A percentile compares a stretch with the other conserved stretches of the same genome.
phyloP scores from a whole-genome alignment of 148 eudicot genomes.

The Rhododendron molle region DNA sequence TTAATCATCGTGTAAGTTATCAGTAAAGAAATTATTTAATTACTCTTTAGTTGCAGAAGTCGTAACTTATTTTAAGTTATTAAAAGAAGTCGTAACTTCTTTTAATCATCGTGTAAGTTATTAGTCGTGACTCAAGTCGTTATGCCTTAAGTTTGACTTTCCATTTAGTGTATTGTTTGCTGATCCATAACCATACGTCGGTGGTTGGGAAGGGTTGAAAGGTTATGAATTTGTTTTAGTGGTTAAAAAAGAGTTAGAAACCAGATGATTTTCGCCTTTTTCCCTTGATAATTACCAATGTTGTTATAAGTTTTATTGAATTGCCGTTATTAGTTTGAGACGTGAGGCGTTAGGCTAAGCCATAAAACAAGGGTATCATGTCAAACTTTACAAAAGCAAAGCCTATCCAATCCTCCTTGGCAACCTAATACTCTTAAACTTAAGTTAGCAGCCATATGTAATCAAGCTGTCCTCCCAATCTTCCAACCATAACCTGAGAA shows the following conservation, averaged over 20 bases:
- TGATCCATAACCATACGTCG: not conserved
- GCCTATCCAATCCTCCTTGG: no score
- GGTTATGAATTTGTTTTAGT: not conserved
- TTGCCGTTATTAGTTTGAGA: no score
- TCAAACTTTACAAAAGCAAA: no score
- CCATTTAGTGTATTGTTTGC: not conserved
- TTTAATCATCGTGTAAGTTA: no score
- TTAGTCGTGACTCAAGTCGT: not conserved
- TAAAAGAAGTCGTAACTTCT: no score
- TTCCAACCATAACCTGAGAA: no score
- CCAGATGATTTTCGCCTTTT: not conserved
- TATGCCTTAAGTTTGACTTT: not conserved
- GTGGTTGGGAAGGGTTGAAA: not conserved
- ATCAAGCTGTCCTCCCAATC: no score
- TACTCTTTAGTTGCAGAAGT: not conserved
- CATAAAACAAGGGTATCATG: no score
- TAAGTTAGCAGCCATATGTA: no score
- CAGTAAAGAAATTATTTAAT: not conserved
- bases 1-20: not conserved
- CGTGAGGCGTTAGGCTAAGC: no score
- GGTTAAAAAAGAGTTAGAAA: not conserved
- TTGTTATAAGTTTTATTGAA: no score
- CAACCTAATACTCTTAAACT: no score
- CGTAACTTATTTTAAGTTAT: not conserved
- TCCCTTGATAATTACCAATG: not conserved